Percentiles rank a stretch among this genome's conserved stretches.
These are phyloP conservation scores for Prosopis cineraria DNA, from an alignment of 306 rosid genomes.

Conservation along the genomic window DNA sequence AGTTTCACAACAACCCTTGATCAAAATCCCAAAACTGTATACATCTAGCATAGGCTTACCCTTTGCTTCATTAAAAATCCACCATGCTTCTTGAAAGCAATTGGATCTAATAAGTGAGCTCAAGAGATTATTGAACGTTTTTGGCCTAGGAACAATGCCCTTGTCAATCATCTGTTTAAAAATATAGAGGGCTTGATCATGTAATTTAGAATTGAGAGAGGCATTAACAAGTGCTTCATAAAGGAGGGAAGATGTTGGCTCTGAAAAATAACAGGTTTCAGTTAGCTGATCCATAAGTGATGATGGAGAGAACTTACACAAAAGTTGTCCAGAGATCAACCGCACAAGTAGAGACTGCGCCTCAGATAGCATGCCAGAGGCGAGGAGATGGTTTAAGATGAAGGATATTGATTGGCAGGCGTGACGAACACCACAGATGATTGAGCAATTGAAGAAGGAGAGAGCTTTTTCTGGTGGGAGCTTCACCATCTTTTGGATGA, in stretches of 20 bases:
- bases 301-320: constrained; percentile 45
- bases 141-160: constrained; percentile 53
- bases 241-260: constrained; percentile 25
- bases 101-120: constrained; percentile 50
- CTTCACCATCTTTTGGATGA: constrained; percentile 69
- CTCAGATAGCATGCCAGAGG: constrained; percentile 42
- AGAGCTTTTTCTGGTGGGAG: constrained; percentile 57
- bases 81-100: constrained; percentile 54
- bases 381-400: constrained; percentile 50
- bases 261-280: constrained; percentile 34
- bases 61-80: constrained; percentile 50
- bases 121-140: constrained; percentile 60
- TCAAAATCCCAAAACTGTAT: constrained; percentile 76
- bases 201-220: constrained; percentile 52
- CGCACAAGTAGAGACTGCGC: constrained; percentile 59
- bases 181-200: constrained; percentile 52
- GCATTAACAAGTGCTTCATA: constrained; percentile 59
- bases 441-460: constrained; percentile 47
- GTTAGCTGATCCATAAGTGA: constrained; percentile 53
- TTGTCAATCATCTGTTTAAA: constrained; percentile 51
- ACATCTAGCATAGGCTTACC: constrained; percentile 47
- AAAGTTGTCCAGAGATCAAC: constrained; percentile 54
- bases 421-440: constrained; percentile 47
- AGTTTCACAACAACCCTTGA: constrained; percentile 66
- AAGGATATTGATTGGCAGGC: constrained; percentile 52